Evolutionary conservation across 768 basidiomycete species (phyloP), one percentile per base, ranked within the genome.

Genomic region (Boletus vermiculosoides): DNA sequence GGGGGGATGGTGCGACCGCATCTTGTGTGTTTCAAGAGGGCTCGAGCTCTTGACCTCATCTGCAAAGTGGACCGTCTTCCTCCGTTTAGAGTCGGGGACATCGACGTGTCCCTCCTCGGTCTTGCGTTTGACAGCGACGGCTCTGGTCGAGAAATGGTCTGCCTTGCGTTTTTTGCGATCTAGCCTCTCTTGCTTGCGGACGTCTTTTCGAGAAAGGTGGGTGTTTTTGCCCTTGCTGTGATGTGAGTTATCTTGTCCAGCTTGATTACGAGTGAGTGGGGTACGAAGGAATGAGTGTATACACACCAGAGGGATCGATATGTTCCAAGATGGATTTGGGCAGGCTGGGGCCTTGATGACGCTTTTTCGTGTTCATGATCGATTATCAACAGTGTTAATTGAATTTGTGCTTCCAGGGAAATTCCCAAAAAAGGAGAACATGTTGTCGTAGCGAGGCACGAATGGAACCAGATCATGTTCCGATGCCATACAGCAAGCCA

Each of bases 131-230:
- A 77, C 66, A 40, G 25, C 39, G 41, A 59, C 56, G 33, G 59
- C 58, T 16, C 37, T 50, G 10, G 69, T 67, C 5, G 80, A 76
- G 69, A 87, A 87, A 65, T 80, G 82, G 39, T 78, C 74, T 0
- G 86, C 85, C 64, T 83, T 90, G 45, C 82, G 80, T 63, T 82
- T 78, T 68, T 89, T 92, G 50, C 77, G 77, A 45, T 75, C 76
- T 1, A 74, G 57, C n/a, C 88, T 79, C 30, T 80, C 81, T 62
- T 84, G 79, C 66, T 86, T 91, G 42, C 89, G 75, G 15, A 79
- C 67, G 47, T 87, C 87, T 68, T 84, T 90, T 54, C 88, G 79
- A 46, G 80, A 78, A 25, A 64, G 45, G 40, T 71, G 65, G 8
- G n/a, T 15, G 11, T 44, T 47, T 31, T 51, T 62, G 36, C 40